Evolutionary conservation across 805 yeast genomes (phyloP).

Genomic region (Jamesozyma piceae): DNA sequence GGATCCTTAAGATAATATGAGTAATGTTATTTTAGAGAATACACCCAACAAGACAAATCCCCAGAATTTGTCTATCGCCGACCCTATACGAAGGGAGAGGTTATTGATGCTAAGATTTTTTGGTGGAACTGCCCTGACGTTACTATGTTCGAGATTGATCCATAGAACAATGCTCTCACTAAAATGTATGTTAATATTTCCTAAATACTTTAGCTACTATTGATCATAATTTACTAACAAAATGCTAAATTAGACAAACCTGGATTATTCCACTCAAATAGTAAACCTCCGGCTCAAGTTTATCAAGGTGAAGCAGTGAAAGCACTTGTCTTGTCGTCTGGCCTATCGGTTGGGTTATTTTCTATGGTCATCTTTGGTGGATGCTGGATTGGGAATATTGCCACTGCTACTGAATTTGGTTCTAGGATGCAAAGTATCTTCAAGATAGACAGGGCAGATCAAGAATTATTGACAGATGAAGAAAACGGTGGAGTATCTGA

Average conservation of each 20-base stretch:
- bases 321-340: slow-evolving; percentile 75
- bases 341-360: slow-evolving; percentile 61
- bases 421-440: slow-evolving; percentile 1
- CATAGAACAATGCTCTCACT: slow-evolving; percentile 65
- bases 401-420: slow-evolving; percentile 52
- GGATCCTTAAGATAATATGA: too few relatives aligned
- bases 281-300: slow-evolving; percentile 47
- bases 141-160: slow-evolving; percentile 64
- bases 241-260: slow-evolving; percentile 41
- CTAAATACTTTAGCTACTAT: too few relatives aligned
- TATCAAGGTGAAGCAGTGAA: slow-evolving; percentile 75
- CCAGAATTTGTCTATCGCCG: not conserved
- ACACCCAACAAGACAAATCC: not conserved
- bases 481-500: not conserved
- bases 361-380: slow-evolving; percentile 66
- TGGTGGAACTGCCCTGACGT: slow-evolving; percentile 62
- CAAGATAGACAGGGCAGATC: not conserved
- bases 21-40: not conserved
- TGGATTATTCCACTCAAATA: slow-evolving; percentile 71
- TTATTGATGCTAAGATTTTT: slow-evolving; percentile 51
- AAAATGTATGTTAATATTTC: slow-evolving; percentile 38
- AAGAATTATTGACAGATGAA: not conserved
- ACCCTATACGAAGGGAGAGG: not conserved
- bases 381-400: slow-evolving; percentile 73
- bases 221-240: slow-evolving; percentile 8